Evolutionary conservation across 2,329 filamentous ascomycete species (phyloP).

Genomic region (Teratosphaeria viscida): DNA sequence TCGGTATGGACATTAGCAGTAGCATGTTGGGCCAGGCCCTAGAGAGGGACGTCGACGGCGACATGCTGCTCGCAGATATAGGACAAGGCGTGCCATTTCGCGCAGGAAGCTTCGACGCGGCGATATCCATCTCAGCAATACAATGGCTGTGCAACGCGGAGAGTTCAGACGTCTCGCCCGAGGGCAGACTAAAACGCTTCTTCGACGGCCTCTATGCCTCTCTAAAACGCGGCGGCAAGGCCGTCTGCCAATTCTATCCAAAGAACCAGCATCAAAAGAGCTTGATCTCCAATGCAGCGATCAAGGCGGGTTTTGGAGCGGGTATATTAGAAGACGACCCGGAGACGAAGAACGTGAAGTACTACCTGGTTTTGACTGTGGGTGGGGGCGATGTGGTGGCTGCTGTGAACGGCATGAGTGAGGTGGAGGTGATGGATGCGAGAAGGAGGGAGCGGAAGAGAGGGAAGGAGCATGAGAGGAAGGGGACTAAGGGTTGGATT

Average conservation of each 20-base stretch:
- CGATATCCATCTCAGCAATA: slow-evolving; percentile 89
- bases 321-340: slow-evolving; percentile 92
- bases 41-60: slow-evolving; percentile 83
- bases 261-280: slow-evolving; percentile 85
- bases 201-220: slow-evolving; percentile 87
- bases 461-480: slow-evolving; percentile 47
- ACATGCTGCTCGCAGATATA: slow-evolving; percentile 88
- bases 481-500: slow-evolving; percentile 79
- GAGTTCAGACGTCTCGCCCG: slow-evolving; percentile 69
- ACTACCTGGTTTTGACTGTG: slow-evolving; percentile 91
- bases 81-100: slow-evolving; percentile 93
- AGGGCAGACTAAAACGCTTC: slow-evolving; percentile 69
- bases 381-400: slow-evolving; percentile 75
- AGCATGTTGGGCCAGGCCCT: slow-evolving; percentile 96
- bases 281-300: slow-evolving; percentile 85
- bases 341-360: slow-evolving; percentile 89
- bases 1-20: slow-evolving; percentile 92
- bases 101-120: slow-evolving; percentile 84
- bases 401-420: slow-evolving; percentile 80
- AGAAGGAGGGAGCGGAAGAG: slow-evolving; percentile 44
- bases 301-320: slow-evolving; percentile 89
- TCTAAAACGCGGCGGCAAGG: slow-evolving; percentile 71
- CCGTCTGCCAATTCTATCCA: slow-evolving; percentile 96
- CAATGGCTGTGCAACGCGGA: slow-evolving; percentile 98
- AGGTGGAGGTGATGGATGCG: slow-evolving; percentile 64